Evolutionary conservation across 2,329 filamentous ascomycete species (phyloP), one percentile per base, ranked within the genome.

Genomic region (Pseudodiploospora longispora): DNA sequence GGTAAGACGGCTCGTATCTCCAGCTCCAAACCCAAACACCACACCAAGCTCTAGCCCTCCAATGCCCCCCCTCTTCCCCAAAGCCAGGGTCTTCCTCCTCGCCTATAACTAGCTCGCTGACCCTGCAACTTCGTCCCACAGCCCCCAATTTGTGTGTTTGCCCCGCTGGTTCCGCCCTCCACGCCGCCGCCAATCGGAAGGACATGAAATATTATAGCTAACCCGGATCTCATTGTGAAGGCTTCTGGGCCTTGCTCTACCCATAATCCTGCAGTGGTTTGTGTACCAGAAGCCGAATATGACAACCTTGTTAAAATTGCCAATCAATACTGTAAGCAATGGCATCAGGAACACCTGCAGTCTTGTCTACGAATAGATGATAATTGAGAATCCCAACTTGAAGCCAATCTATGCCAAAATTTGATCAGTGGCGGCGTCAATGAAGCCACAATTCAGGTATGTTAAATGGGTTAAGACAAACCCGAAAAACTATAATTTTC

Each of bases 221-320:
- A 40, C 38, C 12, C 4, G 10, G 30, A 30, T n/a, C 27, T 40
- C 6, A 4, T n/a, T 19, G 28, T 31, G 27, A n/a, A 40, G 38
- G 12, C 32, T 40, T 40, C 38, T n/a, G 38, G 3, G 9, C 12
- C 38, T 12, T 12, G n/a, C 27, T 19, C 10, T 30, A n/a, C 8
- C 30, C 40, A 41, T n/a, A 33, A 36, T 33, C 40, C 61, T 40
- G 59, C 66, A 43, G 53, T 63, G 10, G 66, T 85, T 38, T 74
- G 69, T 45, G 74, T 87, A 43, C 66, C 75, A 33, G 78, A 72
- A 55, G 59, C 64, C 40, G 80, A 88, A 56, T 78, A 87, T 62
- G 72, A 82, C 40, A 61, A 60, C 40, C 68, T 88, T 48, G 69
- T 80, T 52, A 60, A 71, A 45, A 50, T 54, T 43, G 66, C 70